These are phyloP conservation scores for Colletotrichum sidae DNA, from an alignment of 2,329 filamentous ascomycete genomes.

Conservation along the genomic window DNA sequence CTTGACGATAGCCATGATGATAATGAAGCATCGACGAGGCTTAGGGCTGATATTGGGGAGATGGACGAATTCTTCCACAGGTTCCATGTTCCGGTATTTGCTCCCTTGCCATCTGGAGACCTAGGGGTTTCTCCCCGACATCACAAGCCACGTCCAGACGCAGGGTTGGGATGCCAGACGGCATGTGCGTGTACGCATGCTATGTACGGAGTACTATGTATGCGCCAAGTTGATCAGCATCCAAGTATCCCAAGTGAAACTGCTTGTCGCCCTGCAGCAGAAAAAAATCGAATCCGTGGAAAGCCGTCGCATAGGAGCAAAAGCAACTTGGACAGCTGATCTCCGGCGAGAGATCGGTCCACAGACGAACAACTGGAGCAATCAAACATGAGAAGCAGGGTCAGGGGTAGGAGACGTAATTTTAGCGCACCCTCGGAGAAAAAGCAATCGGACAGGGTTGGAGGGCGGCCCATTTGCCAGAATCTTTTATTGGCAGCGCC, in stretches of 20 bases:
- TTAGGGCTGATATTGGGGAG: too few relatives aligned
- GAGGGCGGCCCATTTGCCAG: slow-evolving; percentile 35
- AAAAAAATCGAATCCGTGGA: slow-evolving; percentile 1
- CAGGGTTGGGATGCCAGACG: not conserved
- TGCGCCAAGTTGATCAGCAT: slow-evolving; percentile 1
- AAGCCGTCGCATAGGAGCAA: slow-evolving; percentile 11
- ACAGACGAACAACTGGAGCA: slow-evolving; percentile 11
- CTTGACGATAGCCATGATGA: too few relatives aligned
- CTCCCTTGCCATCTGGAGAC: too few relatives aligned
- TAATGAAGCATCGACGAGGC: too few relatives aligned
- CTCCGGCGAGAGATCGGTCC: slow-evolving; percentile 10
- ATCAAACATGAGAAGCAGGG: slow-evolving; percentile 9
- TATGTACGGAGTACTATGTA: too few relatives aligned
- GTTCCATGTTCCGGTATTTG: too few relatives aligned
- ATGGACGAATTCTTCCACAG: too few relatives aligned
- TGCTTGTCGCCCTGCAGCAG: slow-evolving; percentile 1
- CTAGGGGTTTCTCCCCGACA: not conserved
- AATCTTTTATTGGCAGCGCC: slow-evolving; percentile 34
- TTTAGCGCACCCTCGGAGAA: slow-evolving; percentile 23
- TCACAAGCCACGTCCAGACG: not conserved
- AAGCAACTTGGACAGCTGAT: slow-evolving; percentile 10
- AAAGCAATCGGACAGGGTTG: slow-evolving; percentile 30
- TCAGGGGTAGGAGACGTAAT: slow-evolving; percentile 20
- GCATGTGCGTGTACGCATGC: too few relatives aligned
- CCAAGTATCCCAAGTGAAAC: not conserved